Percentiles rank a stretch among this genome's conserved stretches.
phyloP scores from a whole-genome alignment of 495 filamentous ascomycete species.

The Evernia prunastri region DNA sequence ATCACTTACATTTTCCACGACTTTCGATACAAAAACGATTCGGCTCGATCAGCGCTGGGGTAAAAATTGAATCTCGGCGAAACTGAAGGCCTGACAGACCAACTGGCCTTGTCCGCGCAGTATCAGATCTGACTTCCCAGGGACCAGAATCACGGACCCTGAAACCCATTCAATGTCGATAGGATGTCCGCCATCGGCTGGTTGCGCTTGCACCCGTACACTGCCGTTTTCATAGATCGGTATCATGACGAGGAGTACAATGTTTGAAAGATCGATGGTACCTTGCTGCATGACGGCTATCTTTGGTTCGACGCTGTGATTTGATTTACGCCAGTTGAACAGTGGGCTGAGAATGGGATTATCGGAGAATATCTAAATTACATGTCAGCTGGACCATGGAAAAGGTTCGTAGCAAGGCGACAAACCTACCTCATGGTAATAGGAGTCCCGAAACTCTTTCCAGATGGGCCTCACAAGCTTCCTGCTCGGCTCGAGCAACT shows the following conservation, averaged over 20 bases:
- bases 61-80: background rate
- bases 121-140: background rate
- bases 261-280: background rate
- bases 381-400: background rate
- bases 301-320: background rate
- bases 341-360: background rate
- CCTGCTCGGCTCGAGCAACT: background rate
- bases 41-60: background rate
- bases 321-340: background rate
- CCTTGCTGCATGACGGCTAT: background rate
- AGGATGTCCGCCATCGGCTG: background rate
- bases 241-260: background rate
- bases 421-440: background rate
- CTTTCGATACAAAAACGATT: background rate
- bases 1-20: background rate
- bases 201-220: background rate
- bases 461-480: background rate
- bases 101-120: background rate
- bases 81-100: background rate
- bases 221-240: background rate
- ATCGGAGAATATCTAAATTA: background rate
- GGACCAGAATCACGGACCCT: background rate
- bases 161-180: no score
- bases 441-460: background rate
- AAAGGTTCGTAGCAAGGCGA: background rate